Percentiles rank a stretch among this genome's conserved stretches.
Conservation (phyloP, 805 yeast genomes). For the Wickerhamiella hasegawae region DNA sequence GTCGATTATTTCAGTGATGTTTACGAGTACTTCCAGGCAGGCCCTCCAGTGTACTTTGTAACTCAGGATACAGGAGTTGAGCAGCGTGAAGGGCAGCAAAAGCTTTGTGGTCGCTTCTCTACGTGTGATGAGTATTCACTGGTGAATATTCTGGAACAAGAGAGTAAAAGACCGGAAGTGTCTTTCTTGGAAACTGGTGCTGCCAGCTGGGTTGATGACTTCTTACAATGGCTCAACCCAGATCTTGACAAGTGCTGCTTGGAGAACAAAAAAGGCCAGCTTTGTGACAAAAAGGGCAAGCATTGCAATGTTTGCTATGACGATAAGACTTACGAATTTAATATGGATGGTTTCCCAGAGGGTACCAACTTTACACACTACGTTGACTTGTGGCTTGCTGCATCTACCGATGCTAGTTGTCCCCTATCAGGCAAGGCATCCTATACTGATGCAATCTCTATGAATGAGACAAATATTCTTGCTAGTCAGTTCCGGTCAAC, state of each 20-base stretch:
- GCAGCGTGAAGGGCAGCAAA: slow-evolving; percentile 42
- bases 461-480: slow-evolving; percentile 22
- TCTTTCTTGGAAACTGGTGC: slow-evolving; percentile 70
- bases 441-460: slow-evolving; percentile 35
- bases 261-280: slow-evolving; percentile 22
- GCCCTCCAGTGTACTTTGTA: slow-evolving; percentile 85
- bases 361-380: slow-evolving; percentile 54
- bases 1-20: slow-evolving; percentile 67
- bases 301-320: slow-evolving; percentile 61
- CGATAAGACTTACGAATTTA: slow-evolving; percentile 45
- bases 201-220: slow-evolving; percentile 90
- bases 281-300: slow-evolving; percentile 22
- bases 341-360: slow-evolving; percentile 64
- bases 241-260: slow-evolving; percentile 70
- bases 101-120: slow-evolving; percentile 75
- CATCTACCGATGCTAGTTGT: slow-evolving; percentile 69
- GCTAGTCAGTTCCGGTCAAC: slow-evolving; percentile 45
- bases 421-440: slow-evolving; percentile 95
- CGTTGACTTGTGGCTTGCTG: slow-evolving; percentile 65
- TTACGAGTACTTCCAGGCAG: slow-evolving; percentile 58
- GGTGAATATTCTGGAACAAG: slow-evolving; percentile 72
- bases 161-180: slow-evolving; percentile 44
- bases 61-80: slow-evolving; percentile 56
- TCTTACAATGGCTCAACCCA: slow-evolving; percentile 74
- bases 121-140: slow-evolving; percentile 68